Conservation (phyloP, 208 protist genomes). For the Trypanosomatidae sp. region DNA sequence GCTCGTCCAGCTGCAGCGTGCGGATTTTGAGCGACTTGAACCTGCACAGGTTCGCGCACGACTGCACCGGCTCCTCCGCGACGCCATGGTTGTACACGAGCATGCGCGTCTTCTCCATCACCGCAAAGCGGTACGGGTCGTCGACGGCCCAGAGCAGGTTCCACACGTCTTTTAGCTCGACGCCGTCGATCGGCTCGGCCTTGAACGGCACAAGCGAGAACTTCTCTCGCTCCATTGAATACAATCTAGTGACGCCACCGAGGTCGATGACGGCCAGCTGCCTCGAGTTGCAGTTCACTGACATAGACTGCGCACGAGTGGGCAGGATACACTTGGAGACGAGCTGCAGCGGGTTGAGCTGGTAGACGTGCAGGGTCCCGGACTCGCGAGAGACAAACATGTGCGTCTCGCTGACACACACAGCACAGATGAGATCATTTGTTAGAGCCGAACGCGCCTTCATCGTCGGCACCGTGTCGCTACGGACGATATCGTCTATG, state of each 20-base stretch:
- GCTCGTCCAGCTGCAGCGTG: slow-evolving; percentile 92
- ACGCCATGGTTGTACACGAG: slow-evolving; percentile 90
- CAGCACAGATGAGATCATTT: slow-evolving; percentile 91
- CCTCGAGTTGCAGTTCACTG: slow-evolving; percentile 92
- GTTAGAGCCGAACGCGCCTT: slow-evolving; percentile 72
- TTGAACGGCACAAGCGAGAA: slow-evolving; percentile 68
- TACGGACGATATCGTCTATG: slow-evolving; percentile 90
- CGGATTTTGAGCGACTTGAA: slow-evolving; percentile 93
- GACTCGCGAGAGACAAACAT: slow-evolving; percentile 92
- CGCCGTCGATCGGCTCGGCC: slow-evolving; percentile 48
- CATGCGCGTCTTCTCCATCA: slow-evolving; percentile 96
- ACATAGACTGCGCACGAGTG: slow-evolving; percentile 79
- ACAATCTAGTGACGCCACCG: slow-evolving; percentile 76
- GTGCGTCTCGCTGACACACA: slow-evolving; percentile 78
- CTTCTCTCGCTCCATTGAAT: slow-evolving; percentile 49
- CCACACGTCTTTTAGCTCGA: slow-evolving; percentile 97
- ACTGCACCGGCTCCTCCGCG: slow-evolving; percentile 91
- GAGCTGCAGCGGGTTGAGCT: slow-evolving; percentile 82
- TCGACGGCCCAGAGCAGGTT: slow-evolving; percentile 93
- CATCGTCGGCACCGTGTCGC: slow-evolving; percentile 52
- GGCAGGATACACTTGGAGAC: slow-evolving; percentile 78
- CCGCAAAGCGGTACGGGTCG: slow-evolving; percentile 91
- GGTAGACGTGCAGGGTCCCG: slow-evolving; percentile 87
- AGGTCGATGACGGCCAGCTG: slow-evolving; percentile 91
- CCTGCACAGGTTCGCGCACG: slow-evolving; percentile 90